Evolutionary conservation across 116 monocot species (phyloP), one percentile per base, ranked within the genome.

Genomic region (Zostera marina): DNA sequence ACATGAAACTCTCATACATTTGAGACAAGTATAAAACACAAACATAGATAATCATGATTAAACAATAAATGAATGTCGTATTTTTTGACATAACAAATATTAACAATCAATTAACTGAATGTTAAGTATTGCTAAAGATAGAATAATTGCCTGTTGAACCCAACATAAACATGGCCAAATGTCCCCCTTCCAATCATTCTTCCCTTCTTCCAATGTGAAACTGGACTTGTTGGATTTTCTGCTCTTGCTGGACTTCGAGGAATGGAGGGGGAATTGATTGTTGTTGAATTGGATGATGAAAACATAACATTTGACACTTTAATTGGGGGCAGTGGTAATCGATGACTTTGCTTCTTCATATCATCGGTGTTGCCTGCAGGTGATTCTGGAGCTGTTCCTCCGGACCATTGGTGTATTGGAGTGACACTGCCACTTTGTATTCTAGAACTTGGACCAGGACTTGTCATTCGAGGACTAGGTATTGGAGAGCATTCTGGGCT

Each of bases 401-500:
- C 77, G 62, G 89, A 82, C 53, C 82, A 62, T 68, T 89, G 96
- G 78, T 89, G 89, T 60, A 85, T 48, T 63, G 89, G 89, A 66
- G 90, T 85, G 42, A 96, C 90, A 43, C 78, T 62, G 49, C 90
- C 96, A 74, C 96, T 96, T 46, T 96, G 82, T 65, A 89, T 83
- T 66, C 96, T 80, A 46, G 89, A 89, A 58, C 90, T 74, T 23
- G 96, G 96, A 42, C 96, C 96, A 60, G 93, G 88, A 77, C 96
- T 96, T 45, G 80, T 80, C 85, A 85, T 80, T 82, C 85, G 79
- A 54, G 96, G 96, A 67, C 96, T 96, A 14, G 85, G 85, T 72
- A 96, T 80, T 13, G 96, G 96, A 48, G 96, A 96, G 67, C 78
- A 85, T 41, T 96, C 96, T 22, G 85, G 80, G 43, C 94, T 96